Evolutionary conservation across 352 stramenopile species (phyloP).

Genomic region (Phytophthora melonis): DNA sequence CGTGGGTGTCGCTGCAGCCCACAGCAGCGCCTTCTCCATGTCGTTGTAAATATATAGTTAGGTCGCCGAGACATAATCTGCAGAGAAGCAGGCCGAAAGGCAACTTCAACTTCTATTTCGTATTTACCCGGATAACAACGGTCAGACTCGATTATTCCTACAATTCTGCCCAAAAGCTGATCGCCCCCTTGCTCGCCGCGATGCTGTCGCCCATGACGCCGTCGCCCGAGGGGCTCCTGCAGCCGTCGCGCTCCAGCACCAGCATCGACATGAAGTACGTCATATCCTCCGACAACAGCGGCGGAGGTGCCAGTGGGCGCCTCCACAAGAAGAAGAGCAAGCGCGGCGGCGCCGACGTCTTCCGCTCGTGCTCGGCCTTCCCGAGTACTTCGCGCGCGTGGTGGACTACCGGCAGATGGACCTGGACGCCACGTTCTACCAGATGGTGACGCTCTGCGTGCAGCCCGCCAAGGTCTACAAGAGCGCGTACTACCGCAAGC

Average conservation of each 20-base stretch:
- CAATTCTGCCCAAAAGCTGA: too few species aligned
- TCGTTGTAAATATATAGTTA: conserved; percentile 28
- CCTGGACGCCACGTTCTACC: conserved; percentile 89
- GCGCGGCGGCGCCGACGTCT: conserved; percentile 47
- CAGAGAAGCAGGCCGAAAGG: too few species aligned
- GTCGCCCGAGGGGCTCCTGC: conserved; percentile 24
- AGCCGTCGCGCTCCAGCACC: conserved; percentile 29
- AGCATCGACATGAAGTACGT: conserved; percentile 46
- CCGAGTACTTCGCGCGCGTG: conserved; percentile 88
- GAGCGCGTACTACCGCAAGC: conserved; percentile 88
- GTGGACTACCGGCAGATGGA: conserved; percentile 91
- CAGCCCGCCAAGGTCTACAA: conserved; percentile 90
- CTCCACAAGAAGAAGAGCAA: conserved; percentile 23
- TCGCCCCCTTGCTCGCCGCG: not conserved
- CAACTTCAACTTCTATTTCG: conserved; percentile 17
- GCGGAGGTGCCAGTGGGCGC: not conserved
- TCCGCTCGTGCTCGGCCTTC: conserved; percentile 77
- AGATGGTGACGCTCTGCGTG: conserved; percentile 90
- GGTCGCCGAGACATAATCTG: too few species aligned
- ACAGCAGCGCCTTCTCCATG: conserved; percentile 53
- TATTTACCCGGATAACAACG: conserved; percentile 12
- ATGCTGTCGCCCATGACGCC: conserved; percentile 36
- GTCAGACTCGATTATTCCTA: conserved; percentile 3
- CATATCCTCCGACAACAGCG: conserved; percentile 2
- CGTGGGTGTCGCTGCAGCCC: conserved; percentile 39